A percentile compares a stretch with the other conserved stretches of the same genome.
phyloP scores from a whole-genome alignment of 2,329 filamentous ascomycete species.

The Talaromyces sp. region DNA sequence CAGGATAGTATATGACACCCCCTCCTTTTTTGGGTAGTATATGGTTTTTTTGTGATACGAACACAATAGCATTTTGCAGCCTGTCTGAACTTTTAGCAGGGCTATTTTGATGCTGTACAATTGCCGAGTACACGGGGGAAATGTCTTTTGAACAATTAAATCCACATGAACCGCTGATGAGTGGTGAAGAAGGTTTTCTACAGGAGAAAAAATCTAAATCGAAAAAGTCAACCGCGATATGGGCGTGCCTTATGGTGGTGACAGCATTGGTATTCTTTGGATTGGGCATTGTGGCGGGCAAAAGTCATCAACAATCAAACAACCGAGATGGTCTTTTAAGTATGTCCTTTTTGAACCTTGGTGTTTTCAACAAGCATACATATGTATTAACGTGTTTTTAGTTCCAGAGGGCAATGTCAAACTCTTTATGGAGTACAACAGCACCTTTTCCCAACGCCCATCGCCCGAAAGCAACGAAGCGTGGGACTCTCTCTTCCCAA shows the following conservation, averaged over 20 bases:
- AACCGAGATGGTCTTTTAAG: not conserved
- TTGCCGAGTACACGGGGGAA: not conserved
- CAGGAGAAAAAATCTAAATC: not conserved
- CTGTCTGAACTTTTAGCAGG: not conserved
- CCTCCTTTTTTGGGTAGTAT: too few relatives aligned
- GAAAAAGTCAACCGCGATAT: not conserved
- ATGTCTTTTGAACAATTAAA: not conserved
- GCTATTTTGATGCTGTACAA: not conserved
- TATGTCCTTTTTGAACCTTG: not conserved
- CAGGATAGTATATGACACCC: too few relatives aligned
- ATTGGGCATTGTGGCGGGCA: not conserved
- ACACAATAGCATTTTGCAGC: too few relatives aligned
- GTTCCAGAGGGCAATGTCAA: not conserved
- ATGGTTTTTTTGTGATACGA: too few relatives aligned
- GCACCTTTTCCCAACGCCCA: not conserved
- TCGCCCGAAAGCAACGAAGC: not conserved
- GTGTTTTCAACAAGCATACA: too few relatives aligned
- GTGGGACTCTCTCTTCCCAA: not conserved
- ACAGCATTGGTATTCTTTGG: not conserved
- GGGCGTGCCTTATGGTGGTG: not conserved
- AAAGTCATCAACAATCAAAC: not conserved
- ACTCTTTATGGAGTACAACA: not conserved
- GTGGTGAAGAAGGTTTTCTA: not conserved
- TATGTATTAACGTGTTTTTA: not conserved
- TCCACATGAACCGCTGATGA: not conserved